Percentiles rank a stretch among this genome's conserved stretches.
phyloP scores from a whole-genome alignment of 1,284 basidiomycete genomes.

The Apiotrichum brassicae region DNA sequence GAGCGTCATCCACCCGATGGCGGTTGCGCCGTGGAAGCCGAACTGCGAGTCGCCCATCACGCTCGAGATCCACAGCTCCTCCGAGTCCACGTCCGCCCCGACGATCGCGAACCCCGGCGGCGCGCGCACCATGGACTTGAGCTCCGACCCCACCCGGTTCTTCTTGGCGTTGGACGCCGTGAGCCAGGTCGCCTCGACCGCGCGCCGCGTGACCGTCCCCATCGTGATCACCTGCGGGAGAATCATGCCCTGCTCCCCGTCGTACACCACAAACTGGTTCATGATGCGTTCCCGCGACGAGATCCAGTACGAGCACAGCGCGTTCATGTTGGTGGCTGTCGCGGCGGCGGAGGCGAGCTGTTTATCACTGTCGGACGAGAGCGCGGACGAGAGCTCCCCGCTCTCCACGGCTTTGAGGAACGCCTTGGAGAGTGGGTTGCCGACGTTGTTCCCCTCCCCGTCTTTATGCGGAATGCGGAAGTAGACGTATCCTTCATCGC shows the following conservation, averaged over 20 bases:
- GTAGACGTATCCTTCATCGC: conserved; percentile 49
- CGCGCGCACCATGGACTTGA: conserved; percentile 95
- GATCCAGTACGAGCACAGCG: conserved; percentile 97
- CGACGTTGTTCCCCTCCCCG: conserved; percentile 89
- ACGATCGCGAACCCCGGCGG: conserved; percentile 91
- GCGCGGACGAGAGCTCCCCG: conserved; percentile 60
- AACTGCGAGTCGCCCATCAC: conserved; percentile 99
- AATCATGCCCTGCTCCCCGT: conserved; percentile 70
- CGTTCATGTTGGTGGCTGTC: conserved; percentile 85
- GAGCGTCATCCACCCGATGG: conserved; percentile 99
- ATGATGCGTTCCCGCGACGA: conserved; percentile 84
- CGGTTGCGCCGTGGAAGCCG: conserved; percentile 91
- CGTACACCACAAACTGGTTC: conserved; percentile 91
- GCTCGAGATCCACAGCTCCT: conserved; percentile 98
- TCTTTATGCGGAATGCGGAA: conserved; percentile 95
- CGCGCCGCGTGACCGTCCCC: conserved; percentile 95
- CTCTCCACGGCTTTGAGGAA: conserved; percentile 86
- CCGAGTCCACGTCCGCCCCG: conserved; percentile 96
- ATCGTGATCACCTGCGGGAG: conserved; percentile 94
- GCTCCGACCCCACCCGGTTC: conserved; percentile 93
- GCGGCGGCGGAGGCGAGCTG: conserved; percentile 64
- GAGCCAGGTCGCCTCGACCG: conserved; percentile 97
- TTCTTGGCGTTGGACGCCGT: conserved; percentile 97
- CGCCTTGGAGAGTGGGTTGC: conserved; percentile 79
- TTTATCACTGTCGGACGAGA: conserved; percentile 37